Conservation (phyloP, 805 yeast species). For the Pichia pseudocactophila region DNA sequence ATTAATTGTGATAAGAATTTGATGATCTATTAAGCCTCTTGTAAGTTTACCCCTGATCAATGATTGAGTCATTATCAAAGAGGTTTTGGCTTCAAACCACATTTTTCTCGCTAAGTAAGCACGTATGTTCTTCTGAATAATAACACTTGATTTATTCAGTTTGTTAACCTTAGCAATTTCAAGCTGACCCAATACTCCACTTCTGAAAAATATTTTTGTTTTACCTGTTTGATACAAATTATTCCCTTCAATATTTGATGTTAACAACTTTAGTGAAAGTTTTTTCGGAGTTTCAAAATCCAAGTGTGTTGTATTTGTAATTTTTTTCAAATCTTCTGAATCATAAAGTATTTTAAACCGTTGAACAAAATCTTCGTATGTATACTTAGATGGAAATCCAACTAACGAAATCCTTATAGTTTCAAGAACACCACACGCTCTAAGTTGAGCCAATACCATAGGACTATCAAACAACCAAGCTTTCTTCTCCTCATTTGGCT, state of each 20-base stretch:
- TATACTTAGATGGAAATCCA: conserved; percentile 96
- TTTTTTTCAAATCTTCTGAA: conserved; percentile 55
- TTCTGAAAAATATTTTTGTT: conserved; percentile 89
- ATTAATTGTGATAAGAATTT: conserved; percentile 48
- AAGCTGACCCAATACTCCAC: conserved; percentile 88
- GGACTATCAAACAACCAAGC: conserved; percentile 94
- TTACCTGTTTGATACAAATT: conserved; percentile 80
- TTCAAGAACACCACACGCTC: conserved; percentile 98
- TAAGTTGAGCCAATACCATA: conserved; percentile 87
- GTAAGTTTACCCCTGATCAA: conserved; percentile 50
- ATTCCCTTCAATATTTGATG: conserved; percentile 49
- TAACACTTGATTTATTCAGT: conserved; percentile 65
- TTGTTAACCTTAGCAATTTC: conserved; percentile 79
- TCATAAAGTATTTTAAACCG: conserved; percentile 76
- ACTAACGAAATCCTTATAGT: conserved; percentile 95
- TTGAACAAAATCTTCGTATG: conserved; percentile 83
- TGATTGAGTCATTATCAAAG: conserved; percentile 53
- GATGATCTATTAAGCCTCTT: conserved; percentile 44
- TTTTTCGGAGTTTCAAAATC: conserved; percentile 44
- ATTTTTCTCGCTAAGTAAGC: conserved; percentile 50
- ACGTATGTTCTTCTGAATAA: conserved; percentile 77
- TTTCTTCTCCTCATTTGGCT: conserved; percentile 86
- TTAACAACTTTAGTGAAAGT: conserved; percentile 61
- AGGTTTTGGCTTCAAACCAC: conserved; percentile 43
- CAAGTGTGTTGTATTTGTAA: conserved; percentile 43